These are phyloP conservation scores for Puccinia horiana DNA, from an alignment of 1,284 basidiomycete species.

Conservation along the genomic window DNA sequence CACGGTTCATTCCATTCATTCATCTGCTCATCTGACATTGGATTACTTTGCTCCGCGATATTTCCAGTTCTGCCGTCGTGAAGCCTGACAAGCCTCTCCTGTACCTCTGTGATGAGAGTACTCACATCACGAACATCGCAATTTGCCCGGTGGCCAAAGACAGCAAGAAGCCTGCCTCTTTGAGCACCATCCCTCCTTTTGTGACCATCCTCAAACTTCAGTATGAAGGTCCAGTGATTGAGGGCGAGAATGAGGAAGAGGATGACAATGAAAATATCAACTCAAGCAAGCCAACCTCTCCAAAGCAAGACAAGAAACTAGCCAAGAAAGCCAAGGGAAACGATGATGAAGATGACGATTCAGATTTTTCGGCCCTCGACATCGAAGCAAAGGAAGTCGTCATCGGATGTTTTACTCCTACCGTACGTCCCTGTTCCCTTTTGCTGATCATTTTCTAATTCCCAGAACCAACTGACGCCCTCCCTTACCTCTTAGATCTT, in stretches of 20 bases:
- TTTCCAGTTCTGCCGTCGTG: slow-evolving; percentile 42
- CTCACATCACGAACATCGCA: slow-evolving; percentile 47
- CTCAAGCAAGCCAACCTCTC: background rate
- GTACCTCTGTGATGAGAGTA: slow-evolving; percentile 42
- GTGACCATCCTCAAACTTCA: slow-evolving; percentile 41
- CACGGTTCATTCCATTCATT: background rate
- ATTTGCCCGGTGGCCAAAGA: background rate
- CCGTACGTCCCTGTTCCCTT: background rate
- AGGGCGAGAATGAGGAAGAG: slow-evolving; percentile 30
- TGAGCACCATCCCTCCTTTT: slow-evolving; percentile 18
- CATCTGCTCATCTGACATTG: background rate
- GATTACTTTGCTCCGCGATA: background rate
- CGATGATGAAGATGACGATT: slow-evolving; percentile 35
- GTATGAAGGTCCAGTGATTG: slow-evolving; percentile 43
- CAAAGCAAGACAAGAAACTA: slow-evolving; percentile 19
- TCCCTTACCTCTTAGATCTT: background rate
- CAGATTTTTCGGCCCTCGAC: slow-evolving; percentile 20
- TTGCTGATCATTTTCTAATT: background rate
- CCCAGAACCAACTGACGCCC: background rate
- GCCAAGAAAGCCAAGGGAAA: slow-evolving; percentile 15
- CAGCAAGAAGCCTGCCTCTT: background rate
- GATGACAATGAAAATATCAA: slow-evolving; percentile 28
- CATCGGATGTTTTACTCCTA: slow-evolving; percentile 35
- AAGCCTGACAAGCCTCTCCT: slow-evolving; percentile 38
- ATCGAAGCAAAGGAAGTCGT: slow-evolving; percentile 48